Percentiles rank a stretch among this genome's conserved stretches.
Evolutionary conservation across 192 early-diverging fungal genomes (phyloP).

Genomic region (Funneliformis geosporum): DNA sequence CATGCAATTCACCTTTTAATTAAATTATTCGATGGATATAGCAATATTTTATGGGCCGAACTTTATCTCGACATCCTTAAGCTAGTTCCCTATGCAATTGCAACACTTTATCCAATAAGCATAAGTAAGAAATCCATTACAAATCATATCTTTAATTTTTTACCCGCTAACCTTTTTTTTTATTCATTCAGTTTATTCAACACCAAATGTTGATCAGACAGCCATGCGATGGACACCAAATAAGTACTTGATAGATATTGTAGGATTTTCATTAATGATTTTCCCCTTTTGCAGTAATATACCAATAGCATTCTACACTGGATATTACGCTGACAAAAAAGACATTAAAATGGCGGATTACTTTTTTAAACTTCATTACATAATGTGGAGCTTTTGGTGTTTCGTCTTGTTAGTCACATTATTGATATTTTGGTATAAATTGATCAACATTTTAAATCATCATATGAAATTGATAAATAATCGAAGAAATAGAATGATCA

Average conservation of each 20-base stretch:
- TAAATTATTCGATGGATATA: neutral
- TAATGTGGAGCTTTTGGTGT: neutral
- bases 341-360: neutral
- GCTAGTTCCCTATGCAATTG: neutral
- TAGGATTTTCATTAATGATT: neutral
- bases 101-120: slow-evolving; percentile 1
- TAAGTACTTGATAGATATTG: slow-evolving; percentile 1
- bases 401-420: neutral
- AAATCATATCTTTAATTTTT: neutral
- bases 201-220: neutral
- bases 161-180: neutral
- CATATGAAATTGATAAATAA: neutral
- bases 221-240: neutral
- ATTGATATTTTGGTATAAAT: slow-evolving; percentile 18
- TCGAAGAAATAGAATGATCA: neutral
- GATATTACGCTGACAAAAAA: slow-evolving; percentile 8
- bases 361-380: slow-evolving; percentile 26
- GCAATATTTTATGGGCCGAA: neutral
- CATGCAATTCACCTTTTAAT: neutral
- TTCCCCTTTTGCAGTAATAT: neutral
- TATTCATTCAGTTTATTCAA: neutral
- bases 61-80: neutral
- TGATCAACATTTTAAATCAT: neutral
- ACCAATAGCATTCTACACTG: neutral
- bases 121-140: neutral